Evolutionary conservation across 345 rosid genomes (phyloP).

Genomic region (Conringia planisiliqua): DNA sequence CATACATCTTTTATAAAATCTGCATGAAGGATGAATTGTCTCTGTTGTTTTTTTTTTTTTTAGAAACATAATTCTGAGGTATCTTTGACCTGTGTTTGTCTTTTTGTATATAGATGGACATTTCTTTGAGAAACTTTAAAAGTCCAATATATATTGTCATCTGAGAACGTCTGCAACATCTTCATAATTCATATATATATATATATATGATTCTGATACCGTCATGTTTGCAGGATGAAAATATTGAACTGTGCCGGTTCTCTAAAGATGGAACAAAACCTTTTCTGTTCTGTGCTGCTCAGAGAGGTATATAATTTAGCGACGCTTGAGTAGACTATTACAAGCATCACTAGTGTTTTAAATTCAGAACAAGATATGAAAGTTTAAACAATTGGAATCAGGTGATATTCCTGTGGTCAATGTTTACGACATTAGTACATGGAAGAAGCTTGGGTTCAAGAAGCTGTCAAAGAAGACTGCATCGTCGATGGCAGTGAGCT

Average conservation of each 20-base stretch:
- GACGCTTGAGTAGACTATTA: neutral
- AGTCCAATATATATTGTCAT: neutral
- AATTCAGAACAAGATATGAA: constrained; percentile 1
- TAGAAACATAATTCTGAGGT: neutral
- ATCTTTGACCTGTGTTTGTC: neutral
- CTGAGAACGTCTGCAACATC: neutral
- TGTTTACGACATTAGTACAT: constrained; percentile 86
- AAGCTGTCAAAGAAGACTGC: constrained; percentile 82
- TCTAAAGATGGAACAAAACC: constrained; percentile 96
- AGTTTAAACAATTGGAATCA: constrained; percentile 32
- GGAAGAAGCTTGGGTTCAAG: constrained; percentile 89
- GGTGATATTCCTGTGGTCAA: constrained; percentile 66
- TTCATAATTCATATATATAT: neutral
- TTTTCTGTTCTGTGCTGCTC: constrained; percentile 78
- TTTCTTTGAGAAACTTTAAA: neutral
- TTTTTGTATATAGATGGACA: neutral
- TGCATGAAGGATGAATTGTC: neutral
- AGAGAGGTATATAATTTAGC: constrained; percentile 45
- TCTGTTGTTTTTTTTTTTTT: neutral
- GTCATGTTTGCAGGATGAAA: constrained; percentile 64
- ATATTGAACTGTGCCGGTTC: constrained; percentile 73
- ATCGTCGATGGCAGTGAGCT: constrained; percentile 76
- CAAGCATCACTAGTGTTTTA: neutral
- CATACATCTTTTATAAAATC: neutral
- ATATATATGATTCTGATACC: neutral